Evolutionary conservation across 202 grass and related monocot genomes (phyloP), one percentile per base, ranked within the genome.

Genomic region (Sporobolus alterniflorus): DNA sequence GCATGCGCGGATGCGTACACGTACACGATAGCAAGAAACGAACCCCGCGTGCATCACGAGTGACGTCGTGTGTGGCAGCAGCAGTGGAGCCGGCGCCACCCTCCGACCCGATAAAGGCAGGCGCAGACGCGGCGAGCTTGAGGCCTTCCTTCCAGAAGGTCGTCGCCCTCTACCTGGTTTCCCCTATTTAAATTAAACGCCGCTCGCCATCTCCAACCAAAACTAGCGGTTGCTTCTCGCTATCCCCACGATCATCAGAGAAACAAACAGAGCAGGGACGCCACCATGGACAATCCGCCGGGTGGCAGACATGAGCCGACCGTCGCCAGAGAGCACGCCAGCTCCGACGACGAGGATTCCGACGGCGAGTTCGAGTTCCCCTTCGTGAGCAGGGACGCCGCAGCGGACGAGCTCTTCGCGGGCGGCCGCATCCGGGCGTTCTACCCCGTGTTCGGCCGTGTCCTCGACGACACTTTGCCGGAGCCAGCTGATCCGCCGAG

Each of bases 361-460:
- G 84, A 79, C 21, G 72, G 82, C 63, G 96, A 98, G 67, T 94
- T 99, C 77, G 93, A 96, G 78, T 99, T 99, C 78, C 87, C 93
- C 6, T 92, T 83, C 73, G 77, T 83, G 77, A 84, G 83, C 74
- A 15, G 68, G 44, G 89, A 89, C 6, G 3, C 80, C 0, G 33
- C 22, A 15, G 46, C 73, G 44, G 87, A 94, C 74, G 89, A 94
- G 75, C 88, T 92, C 29, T 90, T 94, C 77, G 66, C 81, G 26
- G 54, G 71, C 40, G 92, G 89, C 4, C 89, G 75, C 67, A 76
- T 91, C 47, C 56, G 89, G 30, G 46, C 85, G 32, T 78, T 91
- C 85, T 99, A 99, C 82, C 96, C 93, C 11, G 91, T 99, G 31
- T 99, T 99, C 63, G 93, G 91, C 70, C 91, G 93, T 0, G 49